Evolutionary conservation across 1,284 basidiomycete species (phyloP), one percentile per base, ranked within the genome.

Genomic region (Clitocybe nebularis): DNA sequence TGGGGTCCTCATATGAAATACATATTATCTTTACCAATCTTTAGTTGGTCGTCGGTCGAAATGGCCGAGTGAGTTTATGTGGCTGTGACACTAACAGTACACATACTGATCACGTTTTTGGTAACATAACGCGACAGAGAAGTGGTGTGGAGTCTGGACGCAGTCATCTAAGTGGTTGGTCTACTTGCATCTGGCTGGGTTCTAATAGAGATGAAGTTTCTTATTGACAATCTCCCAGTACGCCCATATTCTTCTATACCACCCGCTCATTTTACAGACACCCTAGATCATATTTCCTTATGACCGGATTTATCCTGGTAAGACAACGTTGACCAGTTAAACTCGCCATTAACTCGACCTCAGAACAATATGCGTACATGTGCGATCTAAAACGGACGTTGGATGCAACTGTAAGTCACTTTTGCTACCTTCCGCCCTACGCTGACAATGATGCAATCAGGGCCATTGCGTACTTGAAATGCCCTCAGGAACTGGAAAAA

Each of bases 401-500:
- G 16, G 96, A 99, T 67, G 93, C 93, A 23, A 84, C 88, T 46
- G 84, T 84, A 57, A 45, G 46, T 45, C 44, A 40, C 26, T 24
- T 36, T 43, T 19, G 9, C 19, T 19, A 13, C 38, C 32, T n/a
- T 26, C 7, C 17, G 16, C 33, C 13, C 23, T 43, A 29, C 50
- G 16, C 26, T 41, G 9, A 47, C 35, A 42, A 33, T 17, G 11
- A 37, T 28, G 34, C 28, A 10, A 32, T 36, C 61, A 96, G 92
- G 96, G 96, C 38, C 96, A 99, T 56, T 97, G 96, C 63, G 93
- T 99, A 13, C 78, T 99, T 22, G 96, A 99, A 71, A 99, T 99
- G 96, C 96, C 96, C 49, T 99, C 96, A 8, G 96, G 96, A 10
- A 99, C 96, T 25, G 96, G 96, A 14, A 99, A 99, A 73, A 99